Base-by-base conservation (phyloP, 2,329 filamentous ascomycete genomes). In the Xylaria arbuscula region DNA sequence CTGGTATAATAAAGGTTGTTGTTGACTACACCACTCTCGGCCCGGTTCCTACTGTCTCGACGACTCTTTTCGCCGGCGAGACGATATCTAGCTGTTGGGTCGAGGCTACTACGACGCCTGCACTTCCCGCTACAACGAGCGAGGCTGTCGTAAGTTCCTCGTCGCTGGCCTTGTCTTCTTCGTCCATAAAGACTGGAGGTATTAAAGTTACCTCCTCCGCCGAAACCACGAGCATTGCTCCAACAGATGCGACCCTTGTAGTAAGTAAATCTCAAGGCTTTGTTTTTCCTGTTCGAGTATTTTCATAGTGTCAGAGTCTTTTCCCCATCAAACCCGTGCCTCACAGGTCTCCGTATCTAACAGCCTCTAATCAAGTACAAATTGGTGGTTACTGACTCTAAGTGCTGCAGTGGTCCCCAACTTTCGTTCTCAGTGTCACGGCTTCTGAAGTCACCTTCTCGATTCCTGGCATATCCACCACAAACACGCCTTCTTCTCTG, bases 11-110 rank as follows among this genome's bases (percentile, higher is more conserved):
- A 61, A 36, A 70, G 65, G 61, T 70, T 40, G 68, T 70, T 3
- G 65, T 70, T 7, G 68, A 70, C 60, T 68, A 68, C 24, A 64
- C 57, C 15, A 70, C 65, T 0, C 61, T 65, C 15, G 68, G 68
- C 17, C 68, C 57, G n/a, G 68, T 68, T 28, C 68, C 68, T n/a
- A 70, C 68, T 3, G 61, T 70, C 40, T 70, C 68, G 4, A 70
- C 68, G 8, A 70, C 68, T 24, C 61, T 70, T n/a, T 47, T 68
- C 24, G 36, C 61, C 4, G 65, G 51, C 2, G 24, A 62, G 11
- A 58, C 45, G n/a, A 34, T 65, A 59, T 62, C 68, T 0, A 70
- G 55, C 36, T 70, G 68, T 11, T 56, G 34, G 65, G 48, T 56
- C 4, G 61, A 56, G 19, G 61, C 24, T 38, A 22, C 36, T 15